Percentiles rank a stretch among this genome's conserved stretches.
Evolutionary conservation across 192 early-diverging fungal species (phyloP).

Genomic region (Coemansia sp.): DNA sequence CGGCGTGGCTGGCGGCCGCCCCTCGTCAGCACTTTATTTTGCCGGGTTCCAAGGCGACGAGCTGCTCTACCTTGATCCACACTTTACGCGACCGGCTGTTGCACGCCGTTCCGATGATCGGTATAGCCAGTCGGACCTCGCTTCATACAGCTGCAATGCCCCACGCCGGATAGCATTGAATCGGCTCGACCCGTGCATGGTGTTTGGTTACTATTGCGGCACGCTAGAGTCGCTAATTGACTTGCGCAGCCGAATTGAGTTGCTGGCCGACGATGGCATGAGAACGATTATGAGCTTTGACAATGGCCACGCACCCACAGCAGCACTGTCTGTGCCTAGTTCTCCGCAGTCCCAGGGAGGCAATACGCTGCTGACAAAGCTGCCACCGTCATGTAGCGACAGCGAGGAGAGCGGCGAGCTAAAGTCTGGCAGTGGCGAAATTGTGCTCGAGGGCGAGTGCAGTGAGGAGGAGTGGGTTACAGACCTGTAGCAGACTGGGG

Average conservation of each 20-base stretch:
- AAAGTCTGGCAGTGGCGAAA: constrained; percentile 23
- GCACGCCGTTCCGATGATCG: constrained; percentile 16
- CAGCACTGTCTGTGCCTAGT: constrained; percentile 1
- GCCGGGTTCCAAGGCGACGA: constrained; percentile 79
- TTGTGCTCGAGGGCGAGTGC: constrained; percentile 31
- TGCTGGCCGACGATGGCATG: constrained; percentile 50
- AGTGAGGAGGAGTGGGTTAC: constrained; percentile 54
- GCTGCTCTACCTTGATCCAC: constrained; percentile 92
- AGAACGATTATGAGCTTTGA: constrained; percentile 45
- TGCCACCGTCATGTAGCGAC: constrained; percentile 19
- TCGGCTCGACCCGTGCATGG: constrained; percentile 91
- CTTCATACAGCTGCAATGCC: constrained; percentile 81
- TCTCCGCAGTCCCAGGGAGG: constrained; percentile 1
- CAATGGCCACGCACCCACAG: constrained; percentile 37
- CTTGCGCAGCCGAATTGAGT: constrained; percentile 46
- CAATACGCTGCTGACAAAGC: constrained; percentile 1
- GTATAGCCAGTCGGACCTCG: constrained; percentile 62
- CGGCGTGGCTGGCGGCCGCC: constrained; percentile 94
- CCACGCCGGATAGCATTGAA: constrained; percentile 76
- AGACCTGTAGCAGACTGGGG: constrained; percentile 24
- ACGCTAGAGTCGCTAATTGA: constrained; percentile 41
- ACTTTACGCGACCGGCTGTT: constrained; percentile 76
- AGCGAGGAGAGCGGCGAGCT: constrained; percentile 13
- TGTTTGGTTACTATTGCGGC: constrained; percentile 81
- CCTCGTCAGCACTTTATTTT: constrained; percentile 96